Conservation (phyloP, 148 eudicot genomes). For the Nepenthes mirabilis region DNA sequence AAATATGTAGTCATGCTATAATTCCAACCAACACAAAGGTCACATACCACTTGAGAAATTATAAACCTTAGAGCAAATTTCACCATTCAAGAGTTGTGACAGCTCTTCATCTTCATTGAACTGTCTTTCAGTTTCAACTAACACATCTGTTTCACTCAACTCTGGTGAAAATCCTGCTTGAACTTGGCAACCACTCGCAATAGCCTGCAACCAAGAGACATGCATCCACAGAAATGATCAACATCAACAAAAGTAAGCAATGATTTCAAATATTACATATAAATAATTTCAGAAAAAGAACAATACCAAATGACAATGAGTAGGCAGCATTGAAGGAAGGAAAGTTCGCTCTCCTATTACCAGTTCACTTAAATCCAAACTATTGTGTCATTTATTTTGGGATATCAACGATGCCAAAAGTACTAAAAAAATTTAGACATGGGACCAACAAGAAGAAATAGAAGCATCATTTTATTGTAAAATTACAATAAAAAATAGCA, state of each 20-base stretch:
- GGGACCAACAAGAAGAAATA: too few relatives aligned
- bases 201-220: constrained; percentile 27
- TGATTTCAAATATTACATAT: background rate
- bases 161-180: constrained; percentile 23
- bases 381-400: too few relatives aligned
- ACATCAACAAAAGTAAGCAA: background rate
- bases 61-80: constrained; percentile 73
- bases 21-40: constrained; percentile 1
- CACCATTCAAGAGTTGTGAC: constrained; percentile 69
- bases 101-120: constrained; percentile 71
- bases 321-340: background rate
- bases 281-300: background rate
- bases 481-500: too few relatives aligned
- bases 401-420: too few relatives aligned
- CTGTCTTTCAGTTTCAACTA: constrained; percentile 31
- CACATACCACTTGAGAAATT: constrained; percentile 59
- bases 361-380: too few relatives aligned
- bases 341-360: background rate
- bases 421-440: too few relatives aligned
- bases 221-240: background rate
- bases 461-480: too few relatives aligned
- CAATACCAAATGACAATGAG: background rate
- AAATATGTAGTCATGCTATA: constrained; percentile 1
- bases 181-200: constrained; percentile 63
- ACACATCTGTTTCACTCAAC: constrained; percentile 43